A percentile compares a stretch with the other conserved stretches of the same genome.
These are phyloP conservation scores for Naganishia randhawae DNA, from an alignment of 768 basidiomycete species.

Conservation along the genomic window DNA sequence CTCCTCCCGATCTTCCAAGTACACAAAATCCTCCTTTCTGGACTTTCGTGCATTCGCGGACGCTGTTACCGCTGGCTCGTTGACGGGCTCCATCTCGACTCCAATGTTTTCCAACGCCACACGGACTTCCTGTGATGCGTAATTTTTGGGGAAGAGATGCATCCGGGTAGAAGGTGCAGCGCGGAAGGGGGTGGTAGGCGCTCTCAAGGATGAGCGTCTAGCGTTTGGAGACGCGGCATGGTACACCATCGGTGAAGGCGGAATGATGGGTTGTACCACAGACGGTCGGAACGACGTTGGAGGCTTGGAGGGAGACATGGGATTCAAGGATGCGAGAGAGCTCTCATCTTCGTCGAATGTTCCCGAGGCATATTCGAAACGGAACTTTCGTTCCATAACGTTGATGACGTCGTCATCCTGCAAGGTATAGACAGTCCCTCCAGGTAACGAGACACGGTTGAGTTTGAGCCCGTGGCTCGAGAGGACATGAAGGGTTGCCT, in stretches of 20 bases:
- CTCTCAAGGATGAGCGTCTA: not conserved
- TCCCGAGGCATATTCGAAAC: conserved; percentile 43
- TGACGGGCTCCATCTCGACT: conserved; percentile 20
- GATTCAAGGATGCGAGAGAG: not conserved
- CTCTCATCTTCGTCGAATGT: conserved; percentile 4
- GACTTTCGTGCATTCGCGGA: not conserved
- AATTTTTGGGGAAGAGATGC: conserved; percentile 26
- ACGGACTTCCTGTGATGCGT: conserved; percentile 27
- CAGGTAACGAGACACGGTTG: conserved; percentile 31
- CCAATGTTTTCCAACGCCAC: conserved; percentile 34
- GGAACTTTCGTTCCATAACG: conserved; percentile 45
- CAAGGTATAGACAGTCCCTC: conserved; percentile 30
- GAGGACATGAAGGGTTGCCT: conserved; percentile 41
- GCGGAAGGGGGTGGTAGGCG: not conserved
- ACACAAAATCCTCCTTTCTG: conserved; percentile 37
- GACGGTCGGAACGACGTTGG: not conserved
- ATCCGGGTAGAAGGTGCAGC: conserved; percentile 17
- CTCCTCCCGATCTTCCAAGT: conserved; percentile 41
- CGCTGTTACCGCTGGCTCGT: conserved; percentile 33
- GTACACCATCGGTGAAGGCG: not conserved
- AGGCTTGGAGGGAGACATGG: not conserved
- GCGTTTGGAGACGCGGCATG: not conserved
- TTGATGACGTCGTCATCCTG: conserved; percentile 40
- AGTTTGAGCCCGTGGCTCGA: conserved; percentile 37
- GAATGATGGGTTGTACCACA: conserved; percentile 4